Evolutionary conservation across 108 stramenopile genomes (phyloP), one percentile per base, ranked within the genome.

Genomic region (Nitzschia sp.): DNA sequence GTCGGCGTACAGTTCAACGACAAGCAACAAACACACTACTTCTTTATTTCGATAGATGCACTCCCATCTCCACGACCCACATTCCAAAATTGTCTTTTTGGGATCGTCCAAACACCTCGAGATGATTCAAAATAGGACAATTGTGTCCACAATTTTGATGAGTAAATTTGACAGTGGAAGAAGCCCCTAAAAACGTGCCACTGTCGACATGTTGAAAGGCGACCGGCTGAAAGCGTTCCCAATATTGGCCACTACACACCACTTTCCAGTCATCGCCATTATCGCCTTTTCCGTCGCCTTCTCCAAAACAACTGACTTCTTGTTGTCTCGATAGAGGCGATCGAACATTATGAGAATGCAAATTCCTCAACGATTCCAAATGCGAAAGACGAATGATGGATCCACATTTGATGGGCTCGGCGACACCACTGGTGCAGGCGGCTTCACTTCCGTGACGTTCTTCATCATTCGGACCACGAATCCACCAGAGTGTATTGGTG

Each of bases 71-170:
- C 0, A 78, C 88, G 49, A 78, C 79, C 75, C 88, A 85, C 29
- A 76, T 49, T 13, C 75, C 76, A 60, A 84, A 80, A 31, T 75
- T 54, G 72, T 95, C 94, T 57, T 80, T 80, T 0, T 34, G 42
- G 23, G 60, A 29, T 36, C 94, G 80, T 34, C 80, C 85, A 78
- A 90, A 91, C 0, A 78, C 84, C 71, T 95, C 94, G 46, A 91
- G 47, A 66, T 95, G 85, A 70, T 90, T 82, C 76, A 95, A 48
- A 46, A 95, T 92, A 0, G 94, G 91, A 68, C 94, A 95, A n/a
- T 82, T 63, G 58, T 85, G 68, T 28, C 93, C 93, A 70, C 94
- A 95, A 61, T 90, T 95, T 29, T 79, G 72, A 34, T 84, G 77
- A 11, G 74, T 82, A 55, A 91, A 95, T 63, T 89, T 85, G 31